Evolutionary conservation across 2,329 filamentous ascomycete species (phyloP).

Genomic region (Geosmithia flava): DNA sequence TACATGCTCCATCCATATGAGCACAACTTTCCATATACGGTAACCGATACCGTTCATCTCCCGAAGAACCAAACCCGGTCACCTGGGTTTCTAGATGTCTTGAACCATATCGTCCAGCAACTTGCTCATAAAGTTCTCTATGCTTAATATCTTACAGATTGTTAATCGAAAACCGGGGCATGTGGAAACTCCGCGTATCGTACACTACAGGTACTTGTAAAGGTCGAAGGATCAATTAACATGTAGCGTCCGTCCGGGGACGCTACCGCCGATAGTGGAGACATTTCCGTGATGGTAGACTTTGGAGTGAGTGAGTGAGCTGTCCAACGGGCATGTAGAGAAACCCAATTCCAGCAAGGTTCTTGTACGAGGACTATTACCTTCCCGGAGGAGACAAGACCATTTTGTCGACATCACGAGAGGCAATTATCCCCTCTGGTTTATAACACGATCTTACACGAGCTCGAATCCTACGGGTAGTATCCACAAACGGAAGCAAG

Average conservation of each 20-base stretch:
- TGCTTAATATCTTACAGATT: too few species aligned
- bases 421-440: not conserved
- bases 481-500: not conserved
- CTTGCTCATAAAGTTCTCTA: too few species aligned
- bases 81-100: not conserved
- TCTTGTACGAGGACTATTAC: not conserved
- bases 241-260: too few species aligned
- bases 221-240: too few species aligned
- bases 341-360: not conserved
- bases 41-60: not conserved
- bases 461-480: not conserved
- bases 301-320: too few species aligned
- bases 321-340: not conserved
- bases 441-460: not conserved
- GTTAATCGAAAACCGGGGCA: too few species aligned
- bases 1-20: not conserved
- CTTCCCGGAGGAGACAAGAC: not conserved
- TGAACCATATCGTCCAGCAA: not conserved
- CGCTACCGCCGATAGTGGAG: too few species aligned
- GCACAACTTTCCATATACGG: not conserved
- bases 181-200: too few species aligned
- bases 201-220: too few species aligned
- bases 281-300: too few species aligned
- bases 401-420: not conserved
- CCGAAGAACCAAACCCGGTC: not conserved